A percentile compares a stretch with the other conserved stretches of the same genome.
phyloP scores from a whole-genome alignment of 495 filamentous ascomycete species.

The Hyphodiscus hymeniophilus region DNA sequence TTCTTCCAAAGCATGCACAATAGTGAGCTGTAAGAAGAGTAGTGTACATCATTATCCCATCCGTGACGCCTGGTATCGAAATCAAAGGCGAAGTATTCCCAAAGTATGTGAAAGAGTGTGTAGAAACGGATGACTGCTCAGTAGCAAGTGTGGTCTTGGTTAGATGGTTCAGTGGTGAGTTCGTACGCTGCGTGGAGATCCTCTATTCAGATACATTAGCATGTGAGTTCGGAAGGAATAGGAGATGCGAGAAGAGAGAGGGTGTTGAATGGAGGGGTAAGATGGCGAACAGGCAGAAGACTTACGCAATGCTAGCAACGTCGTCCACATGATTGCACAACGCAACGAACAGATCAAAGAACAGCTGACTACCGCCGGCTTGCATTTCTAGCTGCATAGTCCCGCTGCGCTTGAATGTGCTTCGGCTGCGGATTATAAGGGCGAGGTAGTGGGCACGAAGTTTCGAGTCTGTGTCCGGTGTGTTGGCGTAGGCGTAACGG shows the following conservation, averaged over 20 bases:
- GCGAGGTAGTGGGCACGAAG: constrained; percentile 92
- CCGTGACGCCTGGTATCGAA: constrained; percentile 7
- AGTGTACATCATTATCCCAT: neutral
- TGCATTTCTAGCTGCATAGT: constrained; percentile 99
- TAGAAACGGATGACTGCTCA: neutral
- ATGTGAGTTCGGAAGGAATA: neutral
- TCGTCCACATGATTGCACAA: constrained; percentile 97
- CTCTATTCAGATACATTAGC: constrained; percentile 8
- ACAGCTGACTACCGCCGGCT: constrained; percentile 76
- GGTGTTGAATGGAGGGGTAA: too few relatives aligned
- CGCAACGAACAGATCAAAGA: constrained; percentile 95
- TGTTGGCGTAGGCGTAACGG: constrained; percentile 90
- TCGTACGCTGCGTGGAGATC: constrained; percentile 22
- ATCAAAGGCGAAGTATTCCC: neutral
- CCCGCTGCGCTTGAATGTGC: constrained; percentile 91
- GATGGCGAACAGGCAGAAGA: constrained; percentile 4
- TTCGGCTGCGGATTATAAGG: constrained; percentile 86
- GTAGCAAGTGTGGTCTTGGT: neutral
- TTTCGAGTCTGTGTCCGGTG: constrained; percentile 78
- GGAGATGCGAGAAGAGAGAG: too few relatives aligned
- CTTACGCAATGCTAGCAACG: constrained; percentile 34
- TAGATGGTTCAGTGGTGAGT: constrained; percentile 16
- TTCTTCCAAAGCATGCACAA: too few relatives aligned
- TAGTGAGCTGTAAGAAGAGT: neutral
- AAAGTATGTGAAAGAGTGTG: neutral